Evolutionary conservation across 2,329 filamentous ascomycete species (phyloP).

Genomic region (Colletotrichum gloeosporioides): DNA sequence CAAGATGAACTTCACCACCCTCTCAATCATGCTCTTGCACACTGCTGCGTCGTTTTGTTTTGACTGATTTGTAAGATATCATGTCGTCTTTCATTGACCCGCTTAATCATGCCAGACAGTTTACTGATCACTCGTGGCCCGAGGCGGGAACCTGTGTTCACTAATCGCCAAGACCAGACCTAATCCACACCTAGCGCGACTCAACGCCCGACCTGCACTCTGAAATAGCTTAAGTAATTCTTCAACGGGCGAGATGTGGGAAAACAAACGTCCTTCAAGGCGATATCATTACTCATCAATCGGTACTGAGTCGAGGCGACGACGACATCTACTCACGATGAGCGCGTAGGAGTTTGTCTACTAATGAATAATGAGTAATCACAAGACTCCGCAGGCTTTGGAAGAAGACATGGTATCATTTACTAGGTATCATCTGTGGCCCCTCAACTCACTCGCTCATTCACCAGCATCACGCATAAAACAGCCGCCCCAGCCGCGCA

Average conservation of each 20-base stretch:
- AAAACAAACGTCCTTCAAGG: not conserved
- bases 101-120: not conserved
- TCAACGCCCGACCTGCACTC: not conserved
- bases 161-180: not conserved
- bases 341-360: rapidly evolving
- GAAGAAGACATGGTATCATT: not conserved
- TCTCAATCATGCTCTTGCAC: not conserved
- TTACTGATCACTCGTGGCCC: not conserved
- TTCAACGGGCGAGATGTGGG: not conserved
- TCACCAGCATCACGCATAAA: not conserved
- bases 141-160: not conserved
- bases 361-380: not conserved
- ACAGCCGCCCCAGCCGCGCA: constrained; percentile 2
- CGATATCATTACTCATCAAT: not conserved
- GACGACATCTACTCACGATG: not conserved
- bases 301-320: not conserved
- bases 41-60: not conserved
- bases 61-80: not conserved
- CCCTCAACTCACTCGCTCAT: not conserved
- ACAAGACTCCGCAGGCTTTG: not conserved
- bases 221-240: not conserved
- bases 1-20: not conserved
- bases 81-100: not conserved
- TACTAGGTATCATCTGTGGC: not conserved
- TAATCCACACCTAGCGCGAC: not conserved